Evolutionary conservation across 352 stramenopile species (phyloP).

Genomic region (Thalassiosira livingstoniorum): DNA sequence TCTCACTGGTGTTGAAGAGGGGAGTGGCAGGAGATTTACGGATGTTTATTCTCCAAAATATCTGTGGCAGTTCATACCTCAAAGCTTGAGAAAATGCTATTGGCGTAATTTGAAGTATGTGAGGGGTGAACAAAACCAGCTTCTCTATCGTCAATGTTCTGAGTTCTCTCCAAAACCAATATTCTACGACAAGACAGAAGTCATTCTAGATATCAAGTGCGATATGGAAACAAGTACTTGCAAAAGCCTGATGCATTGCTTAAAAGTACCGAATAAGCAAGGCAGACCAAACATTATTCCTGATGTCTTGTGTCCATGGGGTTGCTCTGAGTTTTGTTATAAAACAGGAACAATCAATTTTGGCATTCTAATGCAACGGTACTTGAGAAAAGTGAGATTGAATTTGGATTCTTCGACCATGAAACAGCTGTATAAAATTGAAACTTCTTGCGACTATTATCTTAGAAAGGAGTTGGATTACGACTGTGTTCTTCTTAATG

Average conservation of each 20-base stretch:
- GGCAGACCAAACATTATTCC: conserved; percentile 21
- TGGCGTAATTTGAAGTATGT: neutral
- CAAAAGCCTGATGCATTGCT: neutral
- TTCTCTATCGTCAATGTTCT: neutral
- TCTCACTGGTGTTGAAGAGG: conserved; percentile 6
- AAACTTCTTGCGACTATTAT: conserved; percentile 33
- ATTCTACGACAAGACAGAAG: neutral
- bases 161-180: neutral
- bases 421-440: conserved; percentile 19
- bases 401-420: conserved; percentile 14
- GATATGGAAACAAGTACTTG: neutral
- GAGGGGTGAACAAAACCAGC: neutral
- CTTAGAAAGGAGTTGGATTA: conserved; percentile 2
- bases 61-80: conserved; percentile 25
- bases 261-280: neutral
- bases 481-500: conserved; percentile 39
- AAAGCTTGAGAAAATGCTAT: conserved; percentile 13
- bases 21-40: neutral
- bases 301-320: conserved; percentile 42
- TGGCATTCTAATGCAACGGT: conserved; percentile 30
- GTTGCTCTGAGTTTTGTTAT: conserved; percentile 36
- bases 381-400: conserved; percentile 30
- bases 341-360: conserved; percentile 3
- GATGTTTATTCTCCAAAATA: neutral
- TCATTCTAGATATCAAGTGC: neutral